These are phyloP conservation scores for Byssoonygena ceratinophila DNA, from an alignment of 2,329 filamentous ascomycete species.

Conservation along the genomic window DNA sequence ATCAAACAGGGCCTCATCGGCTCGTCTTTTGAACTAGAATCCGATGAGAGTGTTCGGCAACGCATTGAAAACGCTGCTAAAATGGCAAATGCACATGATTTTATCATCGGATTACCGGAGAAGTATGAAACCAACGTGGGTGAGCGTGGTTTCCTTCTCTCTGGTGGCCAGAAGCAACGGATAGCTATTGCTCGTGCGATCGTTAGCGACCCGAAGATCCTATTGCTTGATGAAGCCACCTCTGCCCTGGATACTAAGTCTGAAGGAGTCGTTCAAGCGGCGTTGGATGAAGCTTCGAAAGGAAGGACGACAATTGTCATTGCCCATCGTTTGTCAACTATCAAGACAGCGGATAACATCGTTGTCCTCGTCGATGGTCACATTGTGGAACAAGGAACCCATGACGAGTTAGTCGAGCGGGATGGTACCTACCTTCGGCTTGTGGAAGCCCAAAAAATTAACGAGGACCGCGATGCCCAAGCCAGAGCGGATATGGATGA, in stretches of 20 bases:
- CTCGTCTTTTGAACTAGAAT: slow-evolving; percentile 59
- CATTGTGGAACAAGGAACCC: slow-evolving; percentile 89
- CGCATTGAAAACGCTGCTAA: slow-evolving; percentile 71
- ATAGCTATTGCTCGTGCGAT: slow-evolving; percentile 88
- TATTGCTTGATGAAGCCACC: slow-evolving; percentile 90
- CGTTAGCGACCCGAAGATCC: slow-evolving; percentile 80
- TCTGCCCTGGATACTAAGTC: slow-evolving; percentile 89
- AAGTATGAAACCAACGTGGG: slow-evolving; percentile 93
- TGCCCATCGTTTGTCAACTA: slow-evolving; percentile 87
- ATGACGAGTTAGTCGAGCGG: slow-evolving; percentile 62
- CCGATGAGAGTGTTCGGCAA: slow-evolving; percentile 56
- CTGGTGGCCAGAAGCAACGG: slow-evolving; percentile 91
- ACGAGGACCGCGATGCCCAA: slow-evolving; percentile 41
- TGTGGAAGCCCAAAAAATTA: slow-evolving; percentile 78
- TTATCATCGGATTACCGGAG: slow-evolving; percentile 69
- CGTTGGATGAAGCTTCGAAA: slow-evolving; percentile 71
- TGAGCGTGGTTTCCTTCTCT: slow-evolving; percentile 82
- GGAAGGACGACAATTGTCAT: slow-evolving; percentile 93
- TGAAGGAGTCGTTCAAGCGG: slow-evolving; percentile 87
- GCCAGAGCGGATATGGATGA: slow-evolving; percentile 23
- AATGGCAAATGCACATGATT: slow-evolving; percentile 91
- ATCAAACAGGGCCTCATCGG: slow-evolving; percentile 87
- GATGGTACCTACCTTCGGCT: slow-evolving; percentile 70
- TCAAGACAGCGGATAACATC: slow-evolving; percentile 89
- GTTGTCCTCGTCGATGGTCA: slow-evolving; percentile 76